Conservation (phyloP, 495 filamentous ascomycete genomes). For the Podospora sp. region DNA sequence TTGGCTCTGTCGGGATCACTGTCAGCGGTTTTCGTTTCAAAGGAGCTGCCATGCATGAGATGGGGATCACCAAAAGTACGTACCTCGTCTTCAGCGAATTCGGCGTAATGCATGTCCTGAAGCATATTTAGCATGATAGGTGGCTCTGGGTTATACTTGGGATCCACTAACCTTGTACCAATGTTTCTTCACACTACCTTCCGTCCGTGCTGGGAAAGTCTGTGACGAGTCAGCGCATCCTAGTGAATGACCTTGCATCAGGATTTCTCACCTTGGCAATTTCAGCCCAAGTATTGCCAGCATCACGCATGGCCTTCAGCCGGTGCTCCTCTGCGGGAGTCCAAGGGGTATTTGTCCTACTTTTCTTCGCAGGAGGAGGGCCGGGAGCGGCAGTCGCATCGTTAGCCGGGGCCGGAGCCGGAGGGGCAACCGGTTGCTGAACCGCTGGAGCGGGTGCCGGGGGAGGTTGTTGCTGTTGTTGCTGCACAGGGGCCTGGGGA, state of each 20-base stretch:
- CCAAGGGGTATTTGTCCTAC: constrained; percentile 96
- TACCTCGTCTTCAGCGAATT: constrained; percentile 98
- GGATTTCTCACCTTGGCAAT: constrained; percentile 79
- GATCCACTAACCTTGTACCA: constrained; percentile 86
- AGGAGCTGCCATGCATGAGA: background rate
- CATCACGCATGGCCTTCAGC: constrained; percentile 90
- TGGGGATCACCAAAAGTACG: constrained; percentile 29
- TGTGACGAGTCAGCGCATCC: constrained; percentile 41
- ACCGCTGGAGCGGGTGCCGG: constrained; percentile 31
- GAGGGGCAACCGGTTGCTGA: constrained; percentile 25
- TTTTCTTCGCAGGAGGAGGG: constrained; percentile 78
- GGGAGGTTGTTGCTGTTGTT: constrained; percentile 25
- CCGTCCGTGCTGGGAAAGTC: constrained; percentile 90
- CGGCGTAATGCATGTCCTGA: constrained; percentile 97
- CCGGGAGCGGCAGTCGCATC: constrained; percentile 37
- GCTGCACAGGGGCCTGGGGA: constrained; percentile 23
- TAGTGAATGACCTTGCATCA: constrained; percentile 4
- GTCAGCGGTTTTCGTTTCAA: constrained; percentile 19
- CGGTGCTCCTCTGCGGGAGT: constrained; percentile 91
- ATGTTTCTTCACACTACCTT: constrained; percentile 98
- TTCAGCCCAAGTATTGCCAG: constrained; percentile 92
- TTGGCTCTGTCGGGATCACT: constrained; percentile 59
- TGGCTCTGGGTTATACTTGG: background rate
- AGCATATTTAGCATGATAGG: constrained; percentile 40
- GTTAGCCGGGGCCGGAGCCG: constrained; percentile 34